Base-by-base conservation (phyloP, 2,329 filamentous ascomycete species). In the Calcarisporium arbuscula region DNA sequence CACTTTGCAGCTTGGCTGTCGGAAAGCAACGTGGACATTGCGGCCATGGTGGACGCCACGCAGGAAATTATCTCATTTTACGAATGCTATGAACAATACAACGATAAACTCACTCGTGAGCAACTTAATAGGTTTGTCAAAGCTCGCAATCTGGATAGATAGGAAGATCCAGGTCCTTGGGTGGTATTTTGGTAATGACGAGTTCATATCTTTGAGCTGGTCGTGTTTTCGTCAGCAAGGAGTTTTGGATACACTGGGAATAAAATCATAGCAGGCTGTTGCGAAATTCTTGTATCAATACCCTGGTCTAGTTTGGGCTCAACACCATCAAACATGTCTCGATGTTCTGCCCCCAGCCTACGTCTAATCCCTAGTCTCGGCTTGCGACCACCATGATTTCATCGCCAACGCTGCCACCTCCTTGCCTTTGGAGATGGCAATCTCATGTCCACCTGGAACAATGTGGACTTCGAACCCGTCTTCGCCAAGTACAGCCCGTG, bases 41-140 rank as follows among this genome's bases (percentile, higher is more conserved):
- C 85, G 45, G 82, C 80, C 20, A 81, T 94, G 57, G 82, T 94
- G 32, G 86, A 95, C 58, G 87, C 84, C 51, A 90, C 85, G 1
- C 89, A 95, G 60, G 89, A 95, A 62, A 74, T 95, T 42, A 85
- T 95, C 34, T 89, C 85, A 4, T 75, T 95, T 43, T 95, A 95
- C 54, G 85, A 94, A 52, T 74, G 65, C 40, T 66, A 74, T 32
- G 74, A 78, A 50, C 67, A 74, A 46, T 77, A 76, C 45, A 75
- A 76, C 42, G 74, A 78, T 35, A 77, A 77, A 49, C 59, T 69
- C 25, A 74, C 71, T 3, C 57, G 69, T 32, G 74, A 78, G 50
- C 70, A 76, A 48, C 68, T 79, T 35, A 72, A 70, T 38, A 61
- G 74, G 9, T 77, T 77, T 41, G 64, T 79, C 50, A 78, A 77